Evolutionary conservation across 129 eudicot species (phyloP).

Genomic region (Mikania micrantha): DNA sequence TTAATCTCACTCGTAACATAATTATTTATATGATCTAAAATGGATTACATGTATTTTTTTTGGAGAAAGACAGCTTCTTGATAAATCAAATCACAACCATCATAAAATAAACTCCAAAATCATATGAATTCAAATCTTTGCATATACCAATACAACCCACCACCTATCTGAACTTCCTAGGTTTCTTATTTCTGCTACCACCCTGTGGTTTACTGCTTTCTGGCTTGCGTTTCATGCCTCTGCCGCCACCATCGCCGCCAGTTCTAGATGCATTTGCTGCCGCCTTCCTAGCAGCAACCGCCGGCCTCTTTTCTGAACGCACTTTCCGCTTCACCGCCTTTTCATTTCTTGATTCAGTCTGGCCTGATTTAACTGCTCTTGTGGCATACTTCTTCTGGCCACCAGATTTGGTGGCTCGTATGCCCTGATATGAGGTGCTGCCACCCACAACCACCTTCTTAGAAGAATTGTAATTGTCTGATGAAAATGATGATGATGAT

Average conservation of each 20-base stretch:
- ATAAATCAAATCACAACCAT: too few species aligned
- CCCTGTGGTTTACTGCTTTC: slow-evolving; percentile 24
- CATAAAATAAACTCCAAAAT: too few species aligned
- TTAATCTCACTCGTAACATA: too few species aligned
- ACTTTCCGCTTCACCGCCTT: slow-evolving; percentile 25
- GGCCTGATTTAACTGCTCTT: slow-evolving; percentile 4
- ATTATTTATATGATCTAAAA: too few species aligned
- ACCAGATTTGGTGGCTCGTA: slow-evolving; percentile 31
- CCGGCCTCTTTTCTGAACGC: slow-evolving; percentile 33
- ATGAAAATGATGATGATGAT: slow-evolving; percentile 10
- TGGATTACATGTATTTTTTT: too few species aligned
- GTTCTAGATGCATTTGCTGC: slow-evolving; percentile 22
- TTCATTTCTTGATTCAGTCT: slow-evolving; percentile 20
- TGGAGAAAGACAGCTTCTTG: too few species aligned
- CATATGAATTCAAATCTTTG: too few species aligned
- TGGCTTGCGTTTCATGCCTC: slow-evolving; percentile 27
- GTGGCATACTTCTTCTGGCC: slow-evolving; percentile 34
- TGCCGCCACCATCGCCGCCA: slow-evolving; percentile 23
- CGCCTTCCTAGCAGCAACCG: slow-evolving; percentile 37
- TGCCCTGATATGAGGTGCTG: slow-evolving; percentile 30
- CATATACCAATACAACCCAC: slow-evolving; percentile 1
- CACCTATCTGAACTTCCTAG: slow-evolving; percentile 33
- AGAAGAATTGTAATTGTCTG: background rate
- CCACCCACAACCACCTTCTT: slow-evolving; percentile 16
- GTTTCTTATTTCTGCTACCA: slow-evolving; percentile 23